Percentiles rank a stretch among this genome's conserved stretches.
Conservation (phyloP, 208 protist species). For the Herpetomonas tarakana region DNA sequence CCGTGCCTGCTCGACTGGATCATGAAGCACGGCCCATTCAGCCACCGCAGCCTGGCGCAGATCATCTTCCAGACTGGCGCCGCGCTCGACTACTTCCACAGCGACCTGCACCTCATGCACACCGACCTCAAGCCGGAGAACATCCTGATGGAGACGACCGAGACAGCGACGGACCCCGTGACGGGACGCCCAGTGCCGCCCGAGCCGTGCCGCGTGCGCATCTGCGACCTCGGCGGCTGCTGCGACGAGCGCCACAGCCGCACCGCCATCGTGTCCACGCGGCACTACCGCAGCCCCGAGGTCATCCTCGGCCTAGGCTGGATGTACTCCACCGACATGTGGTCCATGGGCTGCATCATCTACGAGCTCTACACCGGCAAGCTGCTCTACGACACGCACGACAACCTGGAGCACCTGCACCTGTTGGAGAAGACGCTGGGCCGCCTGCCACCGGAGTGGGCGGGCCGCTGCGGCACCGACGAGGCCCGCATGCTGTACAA, state of each 20-base stretch:
- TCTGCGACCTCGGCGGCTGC: conserved; percentile 60
- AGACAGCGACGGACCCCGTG: conserved; percentile 76
- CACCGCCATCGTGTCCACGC: conserved; percentile 32
- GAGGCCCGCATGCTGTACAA: conserved; percentile 53
- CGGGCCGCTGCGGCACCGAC: conserved; percentile 39
- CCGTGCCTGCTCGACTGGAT: conserved; percentile 82
- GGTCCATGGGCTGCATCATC: conserved; percentile 83
- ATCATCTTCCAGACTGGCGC: conserved; percentile 69
- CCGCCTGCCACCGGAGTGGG: conserved; percentile 53
- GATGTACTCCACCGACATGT: conserved; percentile 66
- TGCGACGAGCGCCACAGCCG: conserved; percentile 29
- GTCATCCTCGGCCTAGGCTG: conserved; percentile 73
- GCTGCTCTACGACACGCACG: conserved; percentile 67
- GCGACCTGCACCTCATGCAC: conserved; percentile 70
- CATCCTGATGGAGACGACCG: conserved; percentile 67
- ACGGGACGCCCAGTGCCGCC: conserved; percentile 31
- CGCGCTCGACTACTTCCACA: conserved; percentile 80
- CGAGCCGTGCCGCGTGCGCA: conserved; percentile 47
- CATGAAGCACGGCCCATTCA: conserved; percentile 71
- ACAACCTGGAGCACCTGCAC: conserved; percentile 76
- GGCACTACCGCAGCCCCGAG: conserved; percentile 74
- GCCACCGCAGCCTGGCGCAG: conserved; percentile 69
- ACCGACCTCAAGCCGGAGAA: conserved; percentile 85
- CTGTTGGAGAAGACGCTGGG: conserved; percentile 75
- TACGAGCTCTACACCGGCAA: conserved; percentile 70